Evolutionary conservation across 208 protist genomes (phyloP), one percentile per base, ranked within the genome.

Genomic region (Strigomonas culicis): DNA sequence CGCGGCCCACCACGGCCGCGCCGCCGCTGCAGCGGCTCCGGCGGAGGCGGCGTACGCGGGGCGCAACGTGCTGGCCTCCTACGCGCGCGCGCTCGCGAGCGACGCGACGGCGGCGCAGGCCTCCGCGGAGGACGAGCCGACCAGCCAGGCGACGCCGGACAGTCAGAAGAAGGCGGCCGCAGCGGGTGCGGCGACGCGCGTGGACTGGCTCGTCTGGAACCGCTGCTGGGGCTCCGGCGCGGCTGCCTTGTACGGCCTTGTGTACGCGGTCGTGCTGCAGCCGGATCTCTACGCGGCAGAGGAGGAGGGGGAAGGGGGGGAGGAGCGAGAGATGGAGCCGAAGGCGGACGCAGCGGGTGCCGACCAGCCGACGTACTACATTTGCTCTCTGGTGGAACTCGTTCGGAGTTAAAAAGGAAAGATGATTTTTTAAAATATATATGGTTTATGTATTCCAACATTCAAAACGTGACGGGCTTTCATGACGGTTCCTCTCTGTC

Each of bases 201-300:
- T 85, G 43, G 62, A 64, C 55, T 88, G 77, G 82, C 62, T 90
- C 3, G 84, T 73, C 41, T 39, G 32, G 22, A 90, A 95, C 39
- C 79, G 72, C 4, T 95, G 89, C 84, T 75, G 60, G 46, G 50
- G 65, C 1, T 44, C 39, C 21, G 58, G 70, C 30, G 68, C 77
- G 55, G 58, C 56, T 50, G n/a, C 24, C 44, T 91, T 92, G 71
- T 95, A 91, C 59, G 89, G 84, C 13, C 61, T 95, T 15, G 63
- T 88, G 34, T 80, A 87, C 63, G 74, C 73, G 46, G 84, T 80
- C 8, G 84, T 90, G 30, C 36, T 80, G 25, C 68, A 86, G 39
- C 72, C 63, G 21, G 67, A 68, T 13, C 27, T 59, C 39, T 4
- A n/a, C 39, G 27, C 30, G 10, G 61, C 59, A 36, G 59, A 24